A percentile compares a stretch with the other conserved stretches of the same genome.
Evolutionary conservation across 768 basidiomycete genomes (phyloP).

Genomic region (Lanmaoa pseudosensibilis): DNA sequence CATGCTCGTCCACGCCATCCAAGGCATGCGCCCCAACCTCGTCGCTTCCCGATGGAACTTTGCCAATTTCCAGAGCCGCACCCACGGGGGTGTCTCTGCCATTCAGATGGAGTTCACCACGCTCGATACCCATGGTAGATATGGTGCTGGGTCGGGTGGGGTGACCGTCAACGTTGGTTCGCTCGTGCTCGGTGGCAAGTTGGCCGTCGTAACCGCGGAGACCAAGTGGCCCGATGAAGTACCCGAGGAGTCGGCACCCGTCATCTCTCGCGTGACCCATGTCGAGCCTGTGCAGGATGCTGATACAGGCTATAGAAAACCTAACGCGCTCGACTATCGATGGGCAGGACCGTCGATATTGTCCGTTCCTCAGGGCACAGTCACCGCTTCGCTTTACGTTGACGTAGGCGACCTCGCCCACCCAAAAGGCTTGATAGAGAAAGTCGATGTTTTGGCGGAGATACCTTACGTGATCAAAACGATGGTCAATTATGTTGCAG

Average conservation of each 20-base stretch:
- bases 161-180: slow-evolving; percentile 86
- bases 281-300: slow-evolving; percentile 59
- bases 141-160: slow-evolving; percentile 77
- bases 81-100: slow-evolving; percentile 75
- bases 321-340: slow-evolving; percentile 64
- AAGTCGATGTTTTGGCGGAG: slow-evolving; percentile 94
- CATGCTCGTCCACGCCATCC: slow-evolving; percentile 94
- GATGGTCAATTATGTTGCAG: slow-evolving; percentile 89
- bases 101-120: slow-evolving; percentile 97
- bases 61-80: slow-evolving; percentile 79
- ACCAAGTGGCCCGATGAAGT: slow-evolving; percentile 72
- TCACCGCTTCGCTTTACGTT: slow-evolving; percentile 56
- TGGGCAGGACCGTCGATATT: slow-evolving; percentile 77
- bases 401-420: slow-evolving; percentile 57
- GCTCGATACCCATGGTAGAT: slow-evolving; percentile 70
- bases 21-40: slow-evolving; percentile 96
- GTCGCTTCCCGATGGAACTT: slow-evolving; percentile 97
- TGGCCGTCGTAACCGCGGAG: slow-evolving; percentile 76
- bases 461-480: slow-evolving; percentile 91
- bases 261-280: slow-evolving; percentile 69
- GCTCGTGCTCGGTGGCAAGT: slow-evolving; percentile 76
- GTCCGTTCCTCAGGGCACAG: slow-evolving; percentile 47
- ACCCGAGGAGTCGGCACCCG: slow-evolving; percentile 43
- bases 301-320: slow-evolving; percentile 81
- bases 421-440: slow-evolving; percentile 82